Evolutionary conservation across 2,329 filamentous ascomycete genomes (phyloP), one percentile per base, ranked within the genome.

Genomic region (Aspergillus phoenicis): DNA sequence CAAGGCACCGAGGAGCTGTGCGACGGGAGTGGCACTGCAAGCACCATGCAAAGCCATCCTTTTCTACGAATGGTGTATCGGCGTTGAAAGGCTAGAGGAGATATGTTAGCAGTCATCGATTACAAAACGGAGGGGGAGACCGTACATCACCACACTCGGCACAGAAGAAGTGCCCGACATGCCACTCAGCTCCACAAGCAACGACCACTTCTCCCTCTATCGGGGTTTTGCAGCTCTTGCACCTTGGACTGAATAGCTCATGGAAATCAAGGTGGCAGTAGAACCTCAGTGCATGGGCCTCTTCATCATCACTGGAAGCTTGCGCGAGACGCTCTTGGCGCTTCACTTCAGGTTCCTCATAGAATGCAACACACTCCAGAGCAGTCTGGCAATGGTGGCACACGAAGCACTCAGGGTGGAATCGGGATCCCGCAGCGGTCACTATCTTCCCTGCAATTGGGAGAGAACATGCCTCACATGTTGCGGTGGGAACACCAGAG

Each of bases 201-300:
- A 97, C 89, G 33, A 97, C 89, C 67, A 98, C 92, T 77, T 98
- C 93, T 45, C 93, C 93, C 68, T 98, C 88, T 71, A 99, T 99
- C 3, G 95, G 94, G 7, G 95, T 99, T 75, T 90, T 93, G 85
- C 95, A 99, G 75, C 91, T 93, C 79, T 95, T 95, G 84, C 95
- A 99, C 45, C 92, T 88, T 4, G 95, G 95, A 33, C 91, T 93
- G 77, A 91, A 99, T 57, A 90, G 82, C 78, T 99, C 95, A 77
- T 99, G 95, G 86, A 93, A 99, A 81, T 99, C 95, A n/a, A 99
- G 85, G 74, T 98, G 94, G 78, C 95, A 99, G 80, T 91, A 99
- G 84, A 98, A 98, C 10, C 94, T 88, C 49, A 91, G 79, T 10
- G 87, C 83, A 39, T 86, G 84, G 73, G 73, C 85, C 2, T 87